Base-by-base conservation (phyloP, 2,329 filamentous ascomycete genomes). In the Sporothrix variecibatus region DNA sequence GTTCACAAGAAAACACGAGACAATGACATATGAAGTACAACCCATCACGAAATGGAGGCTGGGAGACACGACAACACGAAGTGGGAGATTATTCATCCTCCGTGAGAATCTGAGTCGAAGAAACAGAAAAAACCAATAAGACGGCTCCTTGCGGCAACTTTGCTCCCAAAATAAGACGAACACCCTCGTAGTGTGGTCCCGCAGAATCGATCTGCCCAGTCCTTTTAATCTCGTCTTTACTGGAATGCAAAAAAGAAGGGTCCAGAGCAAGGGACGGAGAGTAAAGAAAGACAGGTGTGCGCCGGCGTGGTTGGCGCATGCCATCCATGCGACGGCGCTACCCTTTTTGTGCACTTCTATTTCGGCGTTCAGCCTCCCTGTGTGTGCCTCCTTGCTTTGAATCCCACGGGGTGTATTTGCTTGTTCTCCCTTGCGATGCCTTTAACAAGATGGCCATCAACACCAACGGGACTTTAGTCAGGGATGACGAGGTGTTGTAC, bases 301-400 rank as follows among this genome's bases (percentile, higher is more conserved):
- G 38, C 15, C 46, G 46, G 65, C 46, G 46, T 53, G 65, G 65
- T 51, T 53, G 43, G 46, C 28, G 68, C 51, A 71, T 71, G 51
- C 51, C 51, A 46, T 34, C 34, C 72, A 69, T 58, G 51, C 65
- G 64, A 46, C 72, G 26, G 31, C 12, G 11, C 31, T 34, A 68
- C 5, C 23, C 40, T 46, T 11, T 68, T 15, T 17, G 9, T 43
- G n/a, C 53, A 12, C 40, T 31, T 64, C 31, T 65, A 11, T 43
- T 46, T 67, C 6, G 9, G 11, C 4, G 15, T 51, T 68, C 64
- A 9, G 31, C 7, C n/a, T 12, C 28, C 43, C 26, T 51, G 9
- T 46, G 3, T 9, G 23, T 49, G 26, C 43, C 26, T 34, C 28
- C n/a, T 53, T 43, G 31, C 31, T 64, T 64, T 20, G 8, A 2